Evolutionary conservation across 306 rosid genomes (phyloP), one percentile per base, ranked within the genome.

Genomic region (Begonia fuchsioides): DNA sequence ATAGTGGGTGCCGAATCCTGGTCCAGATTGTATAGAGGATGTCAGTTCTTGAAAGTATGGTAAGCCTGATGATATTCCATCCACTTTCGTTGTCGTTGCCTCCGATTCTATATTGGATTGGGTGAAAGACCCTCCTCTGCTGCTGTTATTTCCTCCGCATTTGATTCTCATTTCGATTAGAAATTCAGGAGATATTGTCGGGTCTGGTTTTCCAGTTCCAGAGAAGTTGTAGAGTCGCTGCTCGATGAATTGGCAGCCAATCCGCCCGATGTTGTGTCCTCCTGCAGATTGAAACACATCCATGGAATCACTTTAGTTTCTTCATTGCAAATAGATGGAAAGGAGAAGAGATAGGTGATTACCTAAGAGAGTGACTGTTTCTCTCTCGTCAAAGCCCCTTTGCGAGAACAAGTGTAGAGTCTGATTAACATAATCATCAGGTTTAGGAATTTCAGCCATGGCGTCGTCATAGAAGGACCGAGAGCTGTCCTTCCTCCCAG

Each of bases 311-410:
- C 8, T 26, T 26, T 26, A 26, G 35, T 26, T 26, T 26, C 35
- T 8, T 26, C 7, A 5, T 2, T 26, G 35, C 35, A 26, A 26
- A 26, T 26, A 26, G 35, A 17, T n/a, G 43, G 46, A 52, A 0
- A 38, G 39, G n/a, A 12, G 17, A 19, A 11, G 40, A 51, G 56
- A 15, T 15, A 10, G 35, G 17, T 20, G 13, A 15, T 11, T 63
- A 81, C 96, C 88, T 41, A 88, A 82, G 64, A 88, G 93, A 67
- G 84, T 82, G 65, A 88, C 97, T 46, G 86, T 76, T 56, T 88
- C 95, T 71, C 95, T 71, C 52, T 70, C 84, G 50, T 62, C 67
- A 18, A 88, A 79, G 51, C 95, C 97, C 67, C 79, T 81, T 10
- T 61, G 68, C 38, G 56, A 46, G 51, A 88, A 88, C 20, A 70